Evolutionary conservation across 2,329 filamentous ascomycete genomes (phyloP), one percentile per base, ranked within the genome.

Genomic region (Microcera coccophila): DNA sequence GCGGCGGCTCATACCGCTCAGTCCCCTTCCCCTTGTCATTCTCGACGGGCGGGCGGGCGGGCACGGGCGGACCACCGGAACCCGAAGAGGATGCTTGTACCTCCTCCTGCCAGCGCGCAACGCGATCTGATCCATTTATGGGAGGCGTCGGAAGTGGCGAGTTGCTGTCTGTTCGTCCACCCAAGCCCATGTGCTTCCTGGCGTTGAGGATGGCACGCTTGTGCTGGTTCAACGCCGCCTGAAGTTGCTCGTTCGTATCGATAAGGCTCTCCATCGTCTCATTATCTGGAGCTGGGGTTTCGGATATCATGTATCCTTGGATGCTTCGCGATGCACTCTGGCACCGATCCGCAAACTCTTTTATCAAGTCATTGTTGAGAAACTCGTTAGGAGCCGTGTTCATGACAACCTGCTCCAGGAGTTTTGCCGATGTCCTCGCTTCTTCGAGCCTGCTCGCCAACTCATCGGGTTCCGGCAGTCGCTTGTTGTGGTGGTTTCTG

Each of bases 181-280:
- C 54, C 17, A 63, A 55, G 17, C 75, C 75, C 4, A 77, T 63
- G 28, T 74, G 69, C 58, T 82, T 83, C 48, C 76, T 70, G 3
- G 81, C 79, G 45, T 74, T 75, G n/a, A 84, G 67, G 31, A 94
- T 71, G 9, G 89, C 85, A 41, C 90, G 82, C 65, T 95, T 88
- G 64, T 96, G 88, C 61, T 89, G 83, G 50, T 82, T 93, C 31
- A 91, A 74, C 0, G 90, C 84, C 34, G 87, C 80, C 47, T 88
- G 87, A 21, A 98, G 74, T 61, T 91, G 86, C 65, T 97, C 93
- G 62, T 95, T 95, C 12, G 89, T 93, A 65, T 96, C 90, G 59
- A 98, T 95, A 48, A 98, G 72, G 12, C 82, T 90, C 61, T 93
- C 82, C 78, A 97, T 89, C 1, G 91, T 97, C 54, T 95, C 85